These are phyloP conservation scores for Tuber magnatum DNA, from an alignment of 495 filamentous ascomycete genomes.

Conservation along the genomic window DNA sequence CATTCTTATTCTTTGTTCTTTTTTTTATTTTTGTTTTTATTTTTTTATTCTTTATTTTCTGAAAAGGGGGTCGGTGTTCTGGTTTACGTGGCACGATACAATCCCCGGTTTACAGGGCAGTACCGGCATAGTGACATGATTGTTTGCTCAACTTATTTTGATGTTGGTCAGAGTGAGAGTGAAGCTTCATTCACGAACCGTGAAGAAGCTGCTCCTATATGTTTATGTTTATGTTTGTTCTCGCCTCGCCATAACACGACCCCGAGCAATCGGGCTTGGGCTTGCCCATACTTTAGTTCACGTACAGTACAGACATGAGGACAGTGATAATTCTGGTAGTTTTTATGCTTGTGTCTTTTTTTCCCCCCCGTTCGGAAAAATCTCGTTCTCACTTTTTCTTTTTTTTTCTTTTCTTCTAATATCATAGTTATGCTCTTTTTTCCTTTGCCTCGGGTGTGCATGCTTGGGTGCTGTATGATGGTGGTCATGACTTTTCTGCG, in stretches of 20 bases:
- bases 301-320: neutral
- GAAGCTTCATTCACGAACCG: neutral
- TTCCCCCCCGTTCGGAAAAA: neutral
- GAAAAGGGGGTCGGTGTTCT: conserved; percentile 12
- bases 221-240: conserved; percentile 2
- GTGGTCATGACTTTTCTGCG: neutral
- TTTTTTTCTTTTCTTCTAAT: neutral
- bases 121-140: conserved; percentile 11
- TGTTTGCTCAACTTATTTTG: conserved; percentile 30
- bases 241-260: neutral
- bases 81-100: neutral
- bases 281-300: neutral
- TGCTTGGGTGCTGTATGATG: neutral
- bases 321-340: neutral
- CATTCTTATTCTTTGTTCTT: conserved; percentile 20
- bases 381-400: neutral
- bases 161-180: conserved; percentile 8
- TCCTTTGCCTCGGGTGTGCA: neutral
- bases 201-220: neutral
- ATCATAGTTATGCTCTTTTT: neutral
- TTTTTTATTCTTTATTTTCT: conserved; percentile 11
- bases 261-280: neutral
- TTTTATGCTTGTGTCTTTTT: neutral
- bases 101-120: neutral
- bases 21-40: conserved; percentile 22